phyloP scores from a whole-genome alignment of 768 basidiomycete genomes.

The Amylocystis lapponica region DNA sequence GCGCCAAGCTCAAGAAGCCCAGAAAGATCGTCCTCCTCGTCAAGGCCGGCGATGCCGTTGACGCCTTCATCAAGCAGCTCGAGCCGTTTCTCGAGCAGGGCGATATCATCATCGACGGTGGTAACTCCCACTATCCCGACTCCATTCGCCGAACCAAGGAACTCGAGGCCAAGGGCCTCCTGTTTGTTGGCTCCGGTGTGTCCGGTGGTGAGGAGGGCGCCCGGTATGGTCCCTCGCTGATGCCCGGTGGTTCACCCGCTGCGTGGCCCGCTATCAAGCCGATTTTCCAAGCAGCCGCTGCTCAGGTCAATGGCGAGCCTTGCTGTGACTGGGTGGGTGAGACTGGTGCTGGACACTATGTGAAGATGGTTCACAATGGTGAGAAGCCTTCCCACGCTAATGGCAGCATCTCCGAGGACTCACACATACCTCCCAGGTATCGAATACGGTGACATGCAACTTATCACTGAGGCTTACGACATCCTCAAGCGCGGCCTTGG shows the following conservation, averaged over 20 bases:
- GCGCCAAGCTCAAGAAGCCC: conserved; percentile 87
- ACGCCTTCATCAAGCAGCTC: conserved; percentile 90
- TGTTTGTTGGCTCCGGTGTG: conserved; percentile 98
- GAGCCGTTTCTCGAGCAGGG: conserved; percentile 87
- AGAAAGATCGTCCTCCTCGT: conserved; percentile 98
- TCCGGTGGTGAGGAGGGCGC: conserved; percentile 99
- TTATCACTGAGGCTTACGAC: conserved; percentile 98
- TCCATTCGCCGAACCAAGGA: conserved; percentile 92
- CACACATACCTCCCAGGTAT: conserved; percentile 57
- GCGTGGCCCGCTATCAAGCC: conserved; percentile 98
- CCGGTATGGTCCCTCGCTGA: conserved; percentile 93
- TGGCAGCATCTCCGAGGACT: not conserved
- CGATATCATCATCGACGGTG: conserved; percentile 99
- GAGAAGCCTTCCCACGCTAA: conserved; percentile 22
- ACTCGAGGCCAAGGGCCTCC: conserved; percentile 89
- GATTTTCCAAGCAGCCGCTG: conserved; percentile 98
- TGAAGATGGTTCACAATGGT: conserved; percentile 99
- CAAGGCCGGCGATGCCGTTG: conserved; percentile 95
- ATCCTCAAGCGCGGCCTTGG: conserved; percentile 96
- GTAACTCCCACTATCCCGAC: conserved; percentile 99
- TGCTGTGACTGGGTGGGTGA: conserved; percentile 99
- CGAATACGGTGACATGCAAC: conserved; percentile 99
- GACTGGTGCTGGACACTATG: conserved; percentile 93
- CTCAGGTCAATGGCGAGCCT: conserved; percentile 90
- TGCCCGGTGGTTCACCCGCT: conserved; percentile 93